Evolutionary conservation across 2,329 filamentous ascomycete species (phyloP).

Genomic region (Ambrosiella cleistominuta): DNA sequence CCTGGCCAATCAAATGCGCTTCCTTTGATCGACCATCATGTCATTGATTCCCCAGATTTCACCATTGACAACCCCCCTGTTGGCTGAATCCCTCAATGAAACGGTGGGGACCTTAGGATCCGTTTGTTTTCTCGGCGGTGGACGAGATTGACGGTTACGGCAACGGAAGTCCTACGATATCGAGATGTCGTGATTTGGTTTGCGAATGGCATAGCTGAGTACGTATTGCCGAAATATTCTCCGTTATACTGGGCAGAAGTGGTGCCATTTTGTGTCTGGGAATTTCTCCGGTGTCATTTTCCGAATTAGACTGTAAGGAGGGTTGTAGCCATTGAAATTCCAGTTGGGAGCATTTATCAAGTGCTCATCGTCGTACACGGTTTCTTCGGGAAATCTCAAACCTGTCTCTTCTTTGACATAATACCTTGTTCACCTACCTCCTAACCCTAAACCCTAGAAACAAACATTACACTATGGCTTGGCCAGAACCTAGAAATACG

Average conservation of each 20-base stretch:
- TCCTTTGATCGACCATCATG: not conserved
- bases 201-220: too few species aligned
- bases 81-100: not conserved
- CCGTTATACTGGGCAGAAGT: too few species aligned
- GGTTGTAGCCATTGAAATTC: not conserved
- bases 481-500: conserved; percentile 26
- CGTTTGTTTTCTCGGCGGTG: too few species aligned
- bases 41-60: conserved; percentile 8
- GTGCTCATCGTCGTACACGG: too few species aligned
- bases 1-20: not conserved
- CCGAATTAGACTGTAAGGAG: not conserved
- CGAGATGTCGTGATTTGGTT: too few species aligned
- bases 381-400: not conserved
- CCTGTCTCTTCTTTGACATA: not conserved
- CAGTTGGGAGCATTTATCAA: too few species aligned
- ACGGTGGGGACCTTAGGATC: not conserved
- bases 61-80: conserved; percentile 4
- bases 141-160: too few species aligned
- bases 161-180: too few species aligned
- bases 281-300: conserved; percentile 16
- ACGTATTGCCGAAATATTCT: too few species aligned
- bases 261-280: conserved; percentile 12
- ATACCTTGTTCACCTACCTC: too few species aligned
- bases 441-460: not conserved
- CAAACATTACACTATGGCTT: conserved; percentile 21